Evolutionary conservation across 1,284 basidiomycete genomes (phyloP).

Genomic region (Cryptococcus amylolentus): DNA sequence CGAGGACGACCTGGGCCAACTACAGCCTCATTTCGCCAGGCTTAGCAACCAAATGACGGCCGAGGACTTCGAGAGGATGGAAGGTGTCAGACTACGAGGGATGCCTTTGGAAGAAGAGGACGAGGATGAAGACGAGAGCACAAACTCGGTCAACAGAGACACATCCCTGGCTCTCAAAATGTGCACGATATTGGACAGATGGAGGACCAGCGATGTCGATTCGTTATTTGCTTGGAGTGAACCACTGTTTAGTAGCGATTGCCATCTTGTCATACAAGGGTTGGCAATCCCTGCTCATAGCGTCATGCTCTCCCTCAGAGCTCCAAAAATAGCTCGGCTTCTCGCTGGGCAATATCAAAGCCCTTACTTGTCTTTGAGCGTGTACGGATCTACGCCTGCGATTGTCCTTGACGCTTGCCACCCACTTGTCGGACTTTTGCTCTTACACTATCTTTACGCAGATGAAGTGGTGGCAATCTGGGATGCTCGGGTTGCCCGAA

Average conservation of each 20-base stretch:
- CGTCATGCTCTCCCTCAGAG: conserved; percentile 35
- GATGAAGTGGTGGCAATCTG: conserved; percentile 79
- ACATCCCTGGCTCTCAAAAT: conserved; percentile 38
- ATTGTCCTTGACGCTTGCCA: conserved; percentile 32
- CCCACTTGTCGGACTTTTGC: conserved; percentile 64
- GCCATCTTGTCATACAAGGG: conserved; percentile 33
- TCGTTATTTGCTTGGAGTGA: conserved; percentile 46
- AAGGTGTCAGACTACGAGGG: neutral
- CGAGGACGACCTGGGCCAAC: conserved; percentile 62
- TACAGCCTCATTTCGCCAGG: conserved; percentile 58
- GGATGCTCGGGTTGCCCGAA: conserved; percentile 68
- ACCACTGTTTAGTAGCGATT: conserved; percentile 41
- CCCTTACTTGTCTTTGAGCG: conserved; percentile 9
- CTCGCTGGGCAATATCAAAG: conserved; percentile 17
- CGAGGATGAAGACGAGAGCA: conserved; percentile 47
- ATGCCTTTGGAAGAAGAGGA: conserved; percentile 31
- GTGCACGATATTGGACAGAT: conserved; percentile 41
- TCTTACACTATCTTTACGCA: conserved; percentile 83
- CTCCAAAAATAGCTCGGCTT: conserved; percentile 24
- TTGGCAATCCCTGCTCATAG: conserved; percentile 44
- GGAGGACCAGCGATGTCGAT: conserved; percentile 35
- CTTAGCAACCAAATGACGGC: conserved; percentile 46
- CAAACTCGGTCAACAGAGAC: conserved; percentile 46
- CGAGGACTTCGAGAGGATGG: conserved; percentile 34
- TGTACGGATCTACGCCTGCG: conserved; percentile 6